phyloP scores from a whole-genome alignment of 257 asterid species.

The Gentiana dahurica region DNA sequence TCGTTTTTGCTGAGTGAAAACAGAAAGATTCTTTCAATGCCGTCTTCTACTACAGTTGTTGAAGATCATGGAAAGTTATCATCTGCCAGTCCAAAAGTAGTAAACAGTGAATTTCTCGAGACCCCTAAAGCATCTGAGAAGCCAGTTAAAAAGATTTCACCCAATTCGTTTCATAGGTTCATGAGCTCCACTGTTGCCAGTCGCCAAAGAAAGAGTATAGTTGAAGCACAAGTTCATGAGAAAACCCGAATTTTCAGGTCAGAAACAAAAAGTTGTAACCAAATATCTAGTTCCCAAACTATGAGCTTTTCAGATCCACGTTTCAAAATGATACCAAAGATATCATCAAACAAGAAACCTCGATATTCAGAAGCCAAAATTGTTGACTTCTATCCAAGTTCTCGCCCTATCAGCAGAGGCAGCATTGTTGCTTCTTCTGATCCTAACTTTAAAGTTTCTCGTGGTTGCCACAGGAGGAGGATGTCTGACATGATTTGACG shows the following conservation, averaged over 20 bases:
- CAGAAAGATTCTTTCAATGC: constrained; percentile 11
- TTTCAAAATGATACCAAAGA: constrained; percentile 16
- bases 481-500: constrained; percentile 27
- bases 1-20: constrained; percentile 21
- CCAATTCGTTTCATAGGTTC: constrained; percentile 26
- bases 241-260: constrained; percentile 21
- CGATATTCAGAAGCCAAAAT: constrained; percentile 16
- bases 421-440: constrained; percentile 15
- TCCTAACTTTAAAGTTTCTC: constrained; percentile 15
- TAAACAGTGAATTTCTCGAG: constrained; percentile 8
- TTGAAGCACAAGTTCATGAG: constrained; percentile 17
- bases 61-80: constrained; percentile 19
- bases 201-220: constrained; percentile 25
- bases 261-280: constrained; percentile 32
- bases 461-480: constrained; percentile 28
- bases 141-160: constrained; percentile 7
- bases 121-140: constrained; percentile 25
- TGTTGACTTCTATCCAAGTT: constrained; percentile 8
- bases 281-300: constrained; percentile 30
- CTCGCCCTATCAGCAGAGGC: constrained; percentile 11
- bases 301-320: constrained; percentile 35
- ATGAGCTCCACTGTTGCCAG: constrained; percentile 38
- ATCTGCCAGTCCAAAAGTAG: constrained; percentile 12
- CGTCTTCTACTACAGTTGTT: background rate
- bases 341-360: constrained; percentile 26